Evolutionary conservation across 2,329 filamentous ascomycete genomes (phyloP).

Genomic region (Pleomassaria siparia): DNA sequence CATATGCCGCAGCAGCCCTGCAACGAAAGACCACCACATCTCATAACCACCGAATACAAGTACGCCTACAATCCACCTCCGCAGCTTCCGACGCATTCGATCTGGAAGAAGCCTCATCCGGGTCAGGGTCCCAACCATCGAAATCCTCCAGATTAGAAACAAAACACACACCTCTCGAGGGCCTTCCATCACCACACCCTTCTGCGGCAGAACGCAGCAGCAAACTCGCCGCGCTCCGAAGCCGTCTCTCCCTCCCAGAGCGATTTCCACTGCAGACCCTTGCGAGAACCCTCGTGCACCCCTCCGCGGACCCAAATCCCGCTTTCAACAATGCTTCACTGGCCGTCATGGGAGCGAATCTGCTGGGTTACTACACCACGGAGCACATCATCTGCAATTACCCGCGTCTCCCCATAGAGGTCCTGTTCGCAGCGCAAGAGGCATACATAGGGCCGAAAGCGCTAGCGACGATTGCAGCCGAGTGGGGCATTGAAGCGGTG

Average conservation of each 20-base stretch:
- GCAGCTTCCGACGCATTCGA: slow-evolving; percentile 16
- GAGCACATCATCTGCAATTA: slow-evolving; percentile 88
- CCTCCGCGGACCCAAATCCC: slow-evolving; percentile 76
- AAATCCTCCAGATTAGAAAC: slow-evolving; percentile 8
- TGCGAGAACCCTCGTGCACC: slow-evolving; percentile 80
- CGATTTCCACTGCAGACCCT: slow-evolving; percentile 85
- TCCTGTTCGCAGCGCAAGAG: slow-evolving; percentile 82
- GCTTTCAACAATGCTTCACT: slow-evolving; percentile 89
- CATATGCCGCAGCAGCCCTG: slow-evolving; percentile 25
- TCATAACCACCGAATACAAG: slow-evolving; percentile 34
- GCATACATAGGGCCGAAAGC: slow-evolving; percentile 79
- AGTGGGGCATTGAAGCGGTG: slow-evolving; percentile 93
- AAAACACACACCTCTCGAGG: slow-evolving; percentile 31
- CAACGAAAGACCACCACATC: slow-evolving; percentile 28
- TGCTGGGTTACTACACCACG: slow-evolving; percentile 85
- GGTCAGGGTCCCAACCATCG: slow-evolving; percentile 3
- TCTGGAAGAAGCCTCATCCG: slow-evolving; percentile 13
- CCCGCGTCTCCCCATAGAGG: slow-evolving; percentile 85
- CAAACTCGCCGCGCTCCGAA: slow-evolving; percentile 90
- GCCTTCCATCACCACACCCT: slow-evolving; percentile 71
- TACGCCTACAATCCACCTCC: slow-evolving; percentile 22
- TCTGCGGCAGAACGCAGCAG: slow-evolving; percentile 70
- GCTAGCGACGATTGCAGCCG: slow-evolving; percentile 70
- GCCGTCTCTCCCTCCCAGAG: slow-evolving; percentile 78
- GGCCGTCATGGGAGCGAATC: slow-evolving; percentile 74